Percentiles rank a stretch among this genome's conserved stretches.
These are phyloP conservation scores for Ceratocystis huliohia DNA, from an alignment of 2,329 filamentous ascomycete genomes.

Conservation along the genomic window DNA sequence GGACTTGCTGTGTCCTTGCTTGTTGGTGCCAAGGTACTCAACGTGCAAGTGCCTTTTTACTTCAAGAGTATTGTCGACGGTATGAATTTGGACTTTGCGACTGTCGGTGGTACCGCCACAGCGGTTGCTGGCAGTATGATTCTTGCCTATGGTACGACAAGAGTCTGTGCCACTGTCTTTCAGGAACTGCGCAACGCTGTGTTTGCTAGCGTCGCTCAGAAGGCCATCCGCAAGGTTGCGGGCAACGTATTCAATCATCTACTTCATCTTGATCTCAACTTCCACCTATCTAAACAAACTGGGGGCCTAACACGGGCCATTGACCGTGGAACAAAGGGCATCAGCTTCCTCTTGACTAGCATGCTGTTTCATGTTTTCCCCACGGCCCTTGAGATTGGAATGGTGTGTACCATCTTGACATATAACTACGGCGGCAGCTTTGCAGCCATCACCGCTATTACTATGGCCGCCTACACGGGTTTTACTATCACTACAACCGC, in stretches of 20 bases:
- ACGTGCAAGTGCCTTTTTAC: conserved; percentile 97
- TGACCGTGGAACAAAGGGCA: conserved; percentile 93
- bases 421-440: conserved; percentile 92
- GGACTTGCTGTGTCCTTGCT: conserved; percentile 71
- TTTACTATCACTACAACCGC: conserved; percentile 95
- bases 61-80: conserved; percentile 97
- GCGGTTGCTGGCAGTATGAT: conserved; percentile 89
- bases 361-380: conserved; percentile 98
- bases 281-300: conserved; percentile 88
- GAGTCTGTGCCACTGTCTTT: conserved; percentile 78
- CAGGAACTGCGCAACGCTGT: conserved; percentile 92
- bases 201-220: conserved; percentile 93
- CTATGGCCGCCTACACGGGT: conserved; percentile 89
- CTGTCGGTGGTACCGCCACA: conserved; percentile 74
- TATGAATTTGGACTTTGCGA: conserved; percentile 91
- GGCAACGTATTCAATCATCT: conserved; percentile 87
- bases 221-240: conserved; percentile 83
- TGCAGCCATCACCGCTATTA: conserved; percentile 75
- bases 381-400: conserved; percentile 80
- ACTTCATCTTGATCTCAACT: conserved; percentile 76
- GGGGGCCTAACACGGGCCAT: conserved; percentile 88
- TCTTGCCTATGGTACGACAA: conserved; percentile 76
- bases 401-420: conserved; percentile 93
- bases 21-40: conserved; percentile 83
- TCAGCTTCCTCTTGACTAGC: conserved; percentile 89